phyloP scores from a whole-genome alignment of 139 green algal species.

The Coccomyxa sp. region DNA sequence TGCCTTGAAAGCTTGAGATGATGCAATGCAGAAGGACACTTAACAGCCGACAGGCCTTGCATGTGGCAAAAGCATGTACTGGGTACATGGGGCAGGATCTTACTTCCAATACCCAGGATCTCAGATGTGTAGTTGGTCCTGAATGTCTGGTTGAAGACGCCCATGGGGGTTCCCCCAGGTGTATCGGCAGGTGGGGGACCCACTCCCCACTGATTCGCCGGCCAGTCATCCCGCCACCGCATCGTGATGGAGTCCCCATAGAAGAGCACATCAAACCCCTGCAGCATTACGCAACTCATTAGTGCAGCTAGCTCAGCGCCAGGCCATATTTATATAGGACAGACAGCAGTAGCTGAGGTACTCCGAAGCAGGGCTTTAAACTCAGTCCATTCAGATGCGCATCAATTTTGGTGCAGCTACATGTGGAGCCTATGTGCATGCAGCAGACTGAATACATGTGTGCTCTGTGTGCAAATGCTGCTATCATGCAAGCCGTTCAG shows the following conservation, averaged over 20 bases:
- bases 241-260: neutral
- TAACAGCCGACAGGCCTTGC: neutral
- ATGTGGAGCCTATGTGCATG: too few species aligned
- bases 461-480: too few species aligned
- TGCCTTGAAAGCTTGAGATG: neutral
- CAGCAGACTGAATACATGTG: too few species aligned
- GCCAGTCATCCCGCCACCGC: conserved; percentile 1
- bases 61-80: neutral
- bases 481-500: too few species aligned
- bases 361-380: neutral
- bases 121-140: neutral
- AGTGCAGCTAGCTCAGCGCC: neutral
- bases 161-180: neutral
- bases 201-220: neutral
- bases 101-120: neutral
- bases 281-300: neutral
- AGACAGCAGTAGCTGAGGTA: neutral
- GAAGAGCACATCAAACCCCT: neutral
- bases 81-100: neutral
- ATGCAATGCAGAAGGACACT: neutral
- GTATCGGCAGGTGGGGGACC: neutral
- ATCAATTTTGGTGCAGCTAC: too few species aligned
- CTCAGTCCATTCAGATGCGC: neutral
- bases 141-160: neutral
- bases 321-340: neutral